Base-by-base conservation (phyloP, 306 rosid genomes). In the Nissolia schottii region DNA sequence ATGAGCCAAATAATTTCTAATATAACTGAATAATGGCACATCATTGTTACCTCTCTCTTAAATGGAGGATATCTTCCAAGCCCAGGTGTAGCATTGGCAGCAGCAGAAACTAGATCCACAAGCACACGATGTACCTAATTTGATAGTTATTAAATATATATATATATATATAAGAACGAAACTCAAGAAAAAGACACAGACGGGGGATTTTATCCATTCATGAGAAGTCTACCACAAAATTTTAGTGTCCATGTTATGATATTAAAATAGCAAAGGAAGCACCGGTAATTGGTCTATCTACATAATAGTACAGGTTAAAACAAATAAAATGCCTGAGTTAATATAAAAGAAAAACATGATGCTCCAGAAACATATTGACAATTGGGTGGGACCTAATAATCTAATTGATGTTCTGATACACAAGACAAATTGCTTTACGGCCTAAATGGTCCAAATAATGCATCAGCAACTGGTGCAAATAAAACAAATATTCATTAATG, bases 11-110 rank as follows among this genome's bases (percentile, higher is more conserved):
- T 53, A 27, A 46, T 35, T 43, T 50, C 53, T 35, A 67, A 72
- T 54, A 54, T 46, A 11, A 23, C 62, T 38, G 53, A 61, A 71
- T 53, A 67, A 54, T 3, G 16, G 50, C 50, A 28, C n/a, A 50
- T 59, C 35, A 24, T 40, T 43, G 50, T 67, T 80, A 90, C 99
- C 97, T 94, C 99, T 86, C 92, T 91, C 90, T 94, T 94, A 82
- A 89, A 94, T 67, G 99, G 95, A 79, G 96, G 99, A 75, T 94
- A 94, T 77, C 97, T 86, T 83, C 99, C 99, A 57, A 94, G 99
- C 78, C 99, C 99, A 25, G 99, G 97, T 3, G 97, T 94, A 67
- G 91, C 96, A 86, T 74, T 87, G 77, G 99, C 99, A 64, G 99
- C 81, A 38, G 97, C 85, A 71, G 99, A 89, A 76, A 94, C 95